Evolutionary conservation across 176 grass and related monocot species (phyloP).

Genomic region (Paspalum notatum): DNA sequence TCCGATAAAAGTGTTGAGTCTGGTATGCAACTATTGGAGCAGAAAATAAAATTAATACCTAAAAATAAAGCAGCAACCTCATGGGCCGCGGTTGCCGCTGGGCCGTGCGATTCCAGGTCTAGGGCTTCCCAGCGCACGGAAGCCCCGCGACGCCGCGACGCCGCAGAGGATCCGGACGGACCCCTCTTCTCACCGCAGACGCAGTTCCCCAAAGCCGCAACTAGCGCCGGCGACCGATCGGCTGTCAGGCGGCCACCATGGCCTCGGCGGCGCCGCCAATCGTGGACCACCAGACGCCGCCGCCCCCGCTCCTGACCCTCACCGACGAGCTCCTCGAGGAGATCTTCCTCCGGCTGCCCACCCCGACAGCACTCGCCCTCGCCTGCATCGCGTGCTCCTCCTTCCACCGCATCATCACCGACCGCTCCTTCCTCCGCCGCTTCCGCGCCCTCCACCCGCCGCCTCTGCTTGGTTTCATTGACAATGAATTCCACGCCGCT

Average conservation of each 20-base stretch:
- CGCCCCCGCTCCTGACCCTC: not conserved
- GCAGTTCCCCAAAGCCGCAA: no score
- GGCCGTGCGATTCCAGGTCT: no score
- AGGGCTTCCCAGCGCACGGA: no score
- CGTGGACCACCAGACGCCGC: not conserved
- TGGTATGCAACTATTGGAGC: no score
- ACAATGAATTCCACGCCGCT: not conserved
- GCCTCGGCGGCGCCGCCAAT: constrained; percentile 6
- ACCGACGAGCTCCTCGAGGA: constrained; percentile 21
- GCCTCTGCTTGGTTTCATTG: constrained; percentile 17
- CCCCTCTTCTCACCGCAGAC: no score
- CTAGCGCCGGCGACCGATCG: not conserved
- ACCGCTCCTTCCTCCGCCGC: constrained; percentile 22
- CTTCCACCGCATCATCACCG: constrained; percentile 13
- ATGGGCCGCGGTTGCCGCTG: no score
- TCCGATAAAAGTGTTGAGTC: no score
- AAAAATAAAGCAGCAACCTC: no score
- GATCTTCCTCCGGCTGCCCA: constrained; percentile 39
- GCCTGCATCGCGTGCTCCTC: not conserved
- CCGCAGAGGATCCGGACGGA: no score
- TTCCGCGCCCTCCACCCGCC: constrained; percentile 14
- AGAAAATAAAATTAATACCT: no score
- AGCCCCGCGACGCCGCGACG: no score
- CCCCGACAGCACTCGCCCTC: constrained; percentile 8
- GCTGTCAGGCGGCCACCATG: not conserved